Conservation (phyloP, 345 rosid genomes). For the Arabis alpina region DNA sequence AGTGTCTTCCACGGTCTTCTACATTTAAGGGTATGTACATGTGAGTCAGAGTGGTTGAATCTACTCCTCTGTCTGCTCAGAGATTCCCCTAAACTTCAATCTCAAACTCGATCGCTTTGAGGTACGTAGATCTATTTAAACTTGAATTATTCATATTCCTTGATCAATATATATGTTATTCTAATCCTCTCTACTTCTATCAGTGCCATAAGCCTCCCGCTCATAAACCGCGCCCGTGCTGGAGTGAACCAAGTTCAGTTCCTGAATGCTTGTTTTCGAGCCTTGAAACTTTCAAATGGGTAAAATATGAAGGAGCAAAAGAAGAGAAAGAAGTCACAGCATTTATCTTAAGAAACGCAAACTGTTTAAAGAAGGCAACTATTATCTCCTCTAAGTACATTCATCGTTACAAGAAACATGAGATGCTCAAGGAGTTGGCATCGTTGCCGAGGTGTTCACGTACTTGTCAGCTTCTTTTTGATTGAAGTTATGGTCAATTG, state of each 20-base stretch:
- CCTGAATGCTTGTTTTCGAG: too few species aligned
- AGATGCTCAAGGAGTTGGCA: conserved; percentile 7
- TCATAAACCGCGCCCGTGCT: not conserved
- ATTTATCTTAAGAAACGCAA: conserved; percentile 16
- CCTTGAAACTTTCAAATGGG: too few species aligned
- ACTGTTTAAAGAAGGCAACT: conserved; percentile 20
- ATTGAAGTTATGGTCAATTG: not conserved
- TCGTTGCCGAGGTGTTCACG: not conserved
- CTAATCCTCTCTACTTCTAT: not conserved
- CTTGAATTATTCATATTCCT: not conserved
- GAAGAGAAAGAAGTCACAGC: conserved; percentile 13
- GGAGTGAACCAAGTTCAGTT: conserved; percentile 19
- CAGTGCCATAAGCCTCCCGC: not conserved
- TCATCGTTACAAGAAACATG: not conserved
- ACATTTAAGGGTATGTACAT: conserved; percentile 29
- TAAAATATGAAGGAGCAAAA: conserved; percentile 2
- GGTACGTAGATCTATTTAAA: not conserved
- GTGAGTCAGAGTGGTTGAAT: conserved; percentile 23
- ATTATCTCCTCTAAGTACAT: not conserved
- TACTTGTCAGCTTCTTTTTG: not conserved
- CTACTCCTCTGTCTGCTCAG: conserved; percentile 25
- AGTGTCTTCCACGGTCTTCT: conserved; percentile 19
- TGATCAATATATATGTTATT: not conserved
- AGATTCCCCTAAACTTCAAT: conserved; percentile 19
- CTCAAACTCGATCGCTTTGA: not conserved